phyloP scores from a whole-genome alignment of 2,329 filamentous ascomycete species.

The Verticillium nonalfalfae region DNA sequence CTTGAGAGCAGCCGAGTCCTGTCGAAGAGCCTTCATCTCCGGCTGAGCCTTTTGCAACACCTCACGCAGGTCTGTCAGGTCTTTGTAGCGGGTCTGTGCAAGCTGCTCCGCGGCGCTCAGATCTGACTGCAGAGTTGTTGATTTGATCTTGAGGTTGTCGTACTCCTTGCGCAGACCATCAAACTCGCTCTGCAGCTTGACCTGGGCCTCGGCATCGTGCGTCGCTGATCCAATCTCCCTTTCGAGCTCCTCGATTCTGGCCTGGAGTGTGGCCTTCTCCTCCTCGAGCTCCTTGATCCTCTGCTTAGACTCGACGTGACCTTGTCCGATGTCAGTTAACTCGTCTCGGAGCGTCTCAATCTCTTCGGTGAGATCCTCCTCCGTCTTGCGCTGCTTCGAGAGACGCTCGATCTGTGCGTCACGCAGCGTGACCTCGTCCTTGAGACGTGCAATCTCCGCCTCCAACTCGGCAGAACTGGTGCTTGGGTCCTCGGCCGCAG shows the following conservation, averaged over 20 bases:
- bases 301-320: conserved; percentile 79
- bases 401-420: conserved; percentile 68
- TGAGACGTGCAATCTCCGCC: conserved; percentile 42
- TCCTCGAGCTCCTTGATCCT: conserved; percentile 63
- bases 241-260: conserved; percentile 62
- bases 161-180: conserved; percentile 46
- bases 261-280: conserved; percentile 61
- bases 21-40: conserved; percentile 72
- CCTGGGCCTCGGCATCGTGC: conserved; percentile 28
- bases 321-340: conserved; percentile 70
- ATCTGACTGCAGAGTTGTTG: conserved; percentile 69
- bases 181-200: conserved; percentile 56
- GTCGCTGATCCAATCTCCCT: conserved; percentile 51
- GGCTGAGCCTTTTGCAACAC: conserved; percentile 79
- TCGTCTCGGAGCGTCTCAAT: conserved; percentile 79
- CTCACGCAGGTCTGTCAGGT: conserved; percentile 73
- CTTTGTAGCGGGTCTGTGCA: conserved; percentile 81
- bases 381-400: conserved; percentile 62
- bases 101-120: conserved; percentile 80
- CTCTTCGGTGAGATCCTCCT: conserved; percentile 77
- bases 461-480: conserved; percentile 32
- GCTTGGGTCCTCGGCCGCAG: conserved; percentile 13
- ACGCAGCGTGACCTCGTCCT: conserved; percentile 53
- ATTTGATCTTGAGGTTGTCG: conserved; percentile 65
- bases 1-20: conserved; percentile 71